Conservation (phyloP, 768 basidiomycete species). For the Leccinellum luteum region DNA sequence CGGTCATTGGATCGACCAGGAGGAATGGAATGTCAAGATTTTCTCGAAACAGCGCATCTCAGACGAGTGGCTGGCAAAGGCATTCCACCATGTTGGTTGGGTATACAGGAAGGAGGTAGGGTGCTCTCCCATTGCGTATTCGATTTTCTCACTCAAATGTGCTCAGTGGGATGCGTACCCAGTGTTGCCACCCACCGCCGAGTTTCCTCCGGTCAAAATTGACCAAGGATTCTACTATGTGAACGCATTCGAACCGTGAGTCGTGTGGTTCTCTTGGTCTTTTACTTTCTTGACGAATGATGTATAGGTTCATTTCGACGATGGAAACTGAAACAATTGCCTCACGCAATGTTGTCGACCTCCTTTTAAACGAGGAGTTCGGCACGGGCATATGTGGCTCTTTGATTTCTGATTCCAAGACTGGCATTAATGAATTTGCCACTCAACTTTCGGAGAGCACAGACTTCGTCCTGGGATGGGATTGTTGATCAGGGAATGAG, state of each 20-base stretch:
- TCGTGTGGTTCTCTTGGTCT: conserved; percentile 14
- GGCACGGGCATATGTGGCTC: conserved; percentile 65
- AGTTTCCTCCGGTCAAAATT: conserved; percentile 77
- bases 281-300: conserved; percentile 1
- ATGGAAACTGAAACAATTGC: conserved; percentile 94
- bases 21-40: conserved; percentile 80
- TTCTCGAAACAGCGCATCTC: conserved; percentile 67
- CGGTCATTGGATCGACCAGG: conserved; percentile 20
- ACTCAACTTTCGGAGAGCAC: conserved; percentile 20
- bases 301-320: conserved; percentile 70
- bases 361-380: conserved; percentile 73
- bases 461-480: conserved; percentile 70
- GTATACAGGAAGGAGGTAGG: conserved; percentile 72
- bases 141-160: conserved; percentile 4
- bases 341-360: conserved; percentile 78
- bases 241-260: conserved; percentile 87
- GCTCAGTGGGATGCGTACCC: conserved; percentile 83
- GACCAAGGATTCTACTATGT: conserved; percentile 84
- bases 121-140: conserved; percentile 3
- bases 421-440: conserved; percentile 8
- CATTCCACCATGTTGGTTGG: conserved; percentile 81
- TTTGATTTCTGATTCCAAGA: conserved; percentile 28
- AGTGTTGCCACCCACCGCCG: conserved; percentile 58
- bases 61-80: conserved; percentile 64
- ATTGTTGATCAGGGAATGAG: conserved; percentile 46